Conservation (phyloP, 176 grass and related monocot genomes). For the Chrysopogon serrulatus region DNA sequence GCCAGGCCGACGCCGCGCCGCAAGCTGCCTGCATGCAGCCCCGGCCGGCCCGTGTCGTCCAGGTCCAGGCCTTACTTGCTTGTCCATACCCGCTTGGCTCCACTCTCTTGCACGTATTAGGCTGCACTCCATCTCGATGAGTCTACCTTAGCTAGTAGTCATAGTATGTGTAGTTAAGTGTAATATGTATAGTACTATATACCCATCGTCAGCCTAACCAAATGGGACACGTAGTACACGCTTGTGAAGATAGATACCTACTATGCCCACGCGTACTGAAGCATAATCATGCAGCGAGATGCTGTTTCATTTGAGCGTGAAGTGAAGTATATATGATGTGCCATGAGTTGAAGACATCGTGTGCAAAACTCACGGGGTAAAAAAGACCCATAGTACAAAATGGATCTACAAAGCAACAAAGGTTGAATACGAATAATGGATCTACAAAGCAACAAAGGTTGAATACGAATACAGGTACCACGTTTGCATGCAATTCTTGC, state of each 20-base stretch:
- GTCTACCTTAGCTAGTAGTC: not conserved
- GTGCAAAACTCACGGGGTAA: not conserved
- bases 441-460: not conserved
- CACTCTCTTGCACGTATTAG: constrained; percentile 7
- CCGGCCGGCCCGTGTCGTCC: not conserved
- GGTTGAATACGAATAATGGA: no score
- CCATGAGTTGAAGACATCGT: not conserved
- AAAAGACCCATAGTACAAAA: not conserved
- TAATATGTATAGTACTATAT: not conserved
- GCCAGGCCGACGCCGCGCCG: no score
- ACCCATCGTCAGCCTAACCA: not conserved
- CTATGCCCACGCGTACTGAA: not conserved
- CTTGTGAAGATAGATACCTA: not conserved
- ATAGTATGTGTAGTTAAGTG: not conserved
- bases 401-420: no score
- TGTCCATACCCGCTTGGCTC: constrained; percentile 42
- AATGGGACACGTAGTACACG: not conserved
- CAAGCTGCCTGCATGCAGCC: not conserved
- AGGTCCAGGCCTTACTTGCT: constrained; percentile 6
- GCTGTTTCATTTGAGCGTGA: not conserved
- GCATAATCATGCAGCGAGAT: not conserved
- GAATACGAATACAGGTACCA: not conserved
- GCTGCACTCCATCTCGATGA: not conserved
- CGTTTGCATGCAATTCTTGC: not conserved
- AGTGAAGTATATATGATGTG: no score